These are phyloP conservation scores for Penicillium sp. DNA, from an alignment of 2,329 filamentous ascomycete genomes.

Conservation along the genomic window DNA sequence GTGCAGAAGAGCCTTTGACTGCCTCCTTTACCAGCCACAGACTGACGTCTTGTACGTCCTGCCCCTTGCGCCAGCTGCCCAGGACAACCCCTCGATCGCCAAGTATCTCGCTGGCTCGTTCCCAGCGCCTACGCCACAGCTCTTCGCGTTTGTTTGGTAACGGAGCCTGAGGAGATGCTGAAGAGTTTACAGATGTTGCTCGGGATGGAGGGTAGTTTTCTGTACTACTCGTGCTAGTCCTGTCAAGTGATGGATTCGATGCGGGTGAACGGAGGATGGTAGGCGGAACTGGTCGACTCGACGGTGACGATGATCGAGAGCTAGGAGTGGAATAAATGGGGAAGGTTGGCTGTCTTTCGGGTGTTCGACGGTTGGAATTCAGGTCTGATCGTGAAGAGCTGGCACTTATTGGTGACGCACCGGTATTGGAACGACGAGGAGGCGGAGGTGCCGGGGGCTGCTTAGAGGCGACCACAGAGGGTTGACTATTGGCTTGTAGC, in stretches of 20 bases:
- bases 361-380: constrained; percentile 25
- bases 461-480: constrained; percentile 25
- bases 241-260: constrained; percentile 29
- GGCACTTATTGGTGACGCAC: constrained; percentile 23
- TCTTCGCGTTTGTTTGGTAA: constrained; percentile 54
- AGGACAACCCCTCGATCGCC: constrained; percentile 49
- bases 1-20: constrained; percentile 29
- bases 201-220: constrained; percentile 26
- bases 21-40: constrained; percentile 49
- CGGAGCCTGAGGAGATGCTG: constrained; percentile 32
- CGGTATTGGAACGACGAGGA: constrained; percentile 38
- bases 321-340: constrained; percentile 28
- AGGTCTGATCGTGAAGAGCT: constrained; percentile 21
- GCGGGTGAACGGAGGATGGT: constrained; percentile 26
- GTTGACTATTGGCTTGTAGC: constrained; percentile 14
- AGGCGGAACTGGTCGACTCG: constrained; percentile 29
- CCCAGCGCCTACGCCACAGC: constrained; percentile 55
- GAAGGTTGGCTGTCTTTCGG: constrained; percentile 32
- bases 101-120: constrained; percentile 49
- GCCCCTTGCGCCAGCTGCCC: constrained; percentile 52
- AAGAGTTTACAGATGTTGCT: constrained; percentile 10
- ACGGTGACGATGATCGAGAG: constrained; percentile 35
- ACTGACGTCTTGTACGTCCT: constrained; percentile 51
- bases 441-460: constrained; percentile 37
- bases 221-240: constrained; percentile 24